A percentile compares a stretch with the other conserved stretches of the same genome.
Evolutionary conservation across 805 yeast species (phyloP).

Genomic region (Myxozyma kluyveri): DNA sequence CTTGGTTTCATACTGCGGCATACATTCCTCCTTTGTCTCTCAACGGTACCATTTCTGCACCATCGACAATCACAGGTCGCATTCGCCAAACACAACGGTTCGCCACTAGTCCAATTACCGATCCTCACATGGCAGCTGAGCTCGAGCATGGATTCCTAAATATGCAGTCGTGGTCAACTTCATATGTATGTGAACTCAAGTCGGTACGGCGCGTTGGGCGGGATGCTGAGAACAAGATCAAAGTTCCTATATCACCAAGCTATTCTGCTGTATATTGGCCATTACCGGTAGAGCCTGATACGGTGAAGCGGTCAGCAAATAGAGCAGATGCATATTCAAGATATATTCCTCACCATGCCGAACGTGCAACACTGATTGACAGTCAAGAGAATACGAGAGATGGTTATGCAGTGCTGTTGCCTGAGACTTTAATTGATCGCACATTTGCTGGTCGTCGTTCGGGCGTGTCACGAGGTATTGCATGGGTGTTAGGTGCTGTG

Average conservation of each 20-base stretch:
- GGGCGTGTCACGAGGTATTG: conserved; percentile 15
- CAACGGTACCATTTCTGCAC: conserved; percentile 19
- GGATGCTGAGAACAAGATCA: conserved; percentile 30
- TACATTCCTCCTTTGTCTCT: not conserved
- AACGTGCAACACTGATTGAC: conserved; percentile 4
- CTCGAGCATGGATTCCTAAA: conserved; percentile 28
- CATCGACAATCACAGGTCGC: conserved; percentile 1
- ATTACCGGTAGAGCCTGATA: conserved; percentile 10
- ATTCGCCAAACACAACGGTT: conserved; percentile 20
- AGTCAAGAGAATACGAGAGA: conserved; percentile 15
- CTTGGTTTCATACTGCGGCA: conserved; percentile 40
- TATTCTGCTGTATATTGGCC: conserved; percentile 28
- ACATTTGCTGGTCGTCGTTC: conserved; percentile 23
- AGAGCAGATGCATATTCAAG: conserved; percentile 13
- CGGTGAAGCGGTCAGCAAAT: not conserved
- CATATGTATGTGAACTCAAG: conserved; percentile 28
- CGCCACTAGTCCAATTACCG: conserved; percentile 36
- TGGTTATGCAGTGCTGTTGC: conserved; percentile 20
- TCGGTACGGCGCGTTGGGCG: conserved; percentile 28
- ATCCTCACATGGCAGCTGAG: conserved; percentile 25
- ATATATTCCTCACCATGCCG: conserved; percentile 12
- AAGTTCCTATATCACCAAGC: conserved; percentile 14
- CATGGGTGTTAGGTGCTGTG: conserved; percentile 24
- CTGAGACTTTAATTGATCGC: conserved; percentile 19
- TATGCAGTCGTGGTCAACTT: conserved; percentile 31